Evolutionary conservation across 257 asterid genomes (phyloP), one percentile per base, ranked within the genome.

Genomic region (Hygrophila difformis): DNA sequence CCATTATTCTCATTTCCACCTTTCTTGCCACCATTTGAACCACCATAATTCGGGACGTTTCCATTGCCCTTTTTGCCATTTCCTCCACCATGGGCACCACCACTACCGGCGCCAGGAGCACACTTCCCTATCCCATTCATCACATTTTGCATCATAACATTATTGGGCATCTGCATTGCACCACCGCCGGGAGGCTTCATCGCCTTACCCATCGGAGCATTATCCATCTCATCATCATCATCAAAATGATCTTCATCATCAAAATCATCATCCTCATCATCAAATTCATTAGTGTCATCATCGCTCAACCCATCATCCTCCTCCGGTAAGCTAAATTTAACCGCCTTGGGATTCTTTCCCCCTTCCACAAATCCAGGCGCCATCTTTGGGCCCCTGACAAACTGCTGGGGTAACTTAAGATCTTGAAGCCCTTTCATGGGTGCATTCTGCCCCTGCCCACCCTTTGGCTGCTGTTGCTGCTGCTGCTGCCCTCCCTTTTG

Each of bases 291-390:
- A 4, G 44, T 56, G 6, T 64, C 57, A 18, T 67, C 75, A 23
- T 78, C 95, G 43, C 61, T 72, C 42, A 76, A 16, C n/a, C 63
- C 82, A 0, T 79, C 94, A 18, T 76, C 81, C 50, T 74, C 85
- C 1, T n/a, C 16, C 2, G 87, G 84, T 65, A 72, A 4, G 21
- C 39, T 52, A 20, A 65, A 78, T 65, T 81, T 85, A 11, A 69
- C 96, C 13, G 85, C 59, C 57, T 82, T 82, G 31, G 56, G 78
- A 19, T 57, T 77, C 52, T 68, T 66, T 8, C 41, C 39, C 16
- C 43, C 42, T 2, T 3, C 45, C 45, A n/a, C 7, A n/a, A n/a
- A n/a, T n/a, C n/a, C 3, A 42, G 2, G 48, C 22, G 3, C 8
- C 48, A n/a, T 14, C 4, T 11, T 14, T 17, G 21, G 44, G 5